Conservation (phyloP, 768 basidiomycete species). For the Saitozyma podzolica region DNA sequence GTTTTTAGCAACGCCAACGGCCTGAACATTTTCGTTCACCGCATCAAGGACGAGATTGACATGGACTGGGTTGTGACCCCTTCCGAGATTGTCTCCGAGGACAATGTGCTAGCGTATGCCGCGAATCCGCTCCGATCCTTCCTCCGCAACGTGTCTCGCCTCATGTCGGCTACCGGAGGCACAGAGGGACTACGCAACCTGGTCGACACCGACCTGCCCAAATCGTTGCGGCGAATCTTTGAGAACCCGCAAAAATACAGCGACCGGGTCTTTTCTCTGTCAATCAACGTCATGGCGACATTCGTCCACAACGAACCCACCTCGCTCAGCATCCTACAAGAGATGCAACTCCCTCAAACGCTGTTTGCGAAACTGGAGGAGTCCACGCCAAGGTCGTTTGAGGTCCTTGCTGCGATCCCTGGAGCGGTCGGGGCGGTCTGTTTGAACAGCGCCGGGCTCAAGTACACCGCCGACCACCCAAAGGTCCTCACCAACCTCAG, state of each 20-base stretch:
- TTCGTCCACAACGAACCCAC: slow-evolving; percentile 99
- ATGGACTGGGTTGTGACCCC: not conserved
- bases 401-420: slow-evolving; percentile 78
- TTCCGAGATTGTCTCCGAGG: not conserved
- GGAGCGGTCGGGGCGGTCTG: slow-evolving; percentile 96
- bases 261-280: slow-evolving; percentile 77
- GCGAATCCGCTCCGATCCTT: slow-evolving; percentile 74
- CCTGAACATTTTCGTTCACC: slow-evolving; percentile 76
- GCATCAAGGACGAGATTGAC: slow-evolving; percentile 66
- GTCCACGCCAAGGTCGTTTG: slow-evolving; percentile 81
- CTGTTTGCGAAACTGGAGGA: slow-evolving; percentile 84
- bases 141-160: slow-evolving; percentile 86
- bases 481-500: slow-evolving; percentile 83
- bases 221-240: slow-evolving; percentile 84
- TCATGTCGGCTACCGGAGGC: slow-evolving; percentile 95
- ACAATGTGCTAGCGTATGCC: not conserved
- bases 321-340: slow-evolving; percentile 87
- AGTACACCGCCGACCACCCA: slow-evolving; percentile 72
- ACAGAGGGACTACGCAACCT: slow-evolving; percentile 86
- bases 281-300: slow-evolving; percentile 91
- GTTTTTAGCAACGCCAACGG: slow-evolving; percentile 82
- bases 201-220: slow-evolving; percentile 82
- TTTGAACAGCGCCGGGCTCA: slow-evolving; percentile 84
- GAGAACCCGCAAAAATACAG: slow-evolving; percentile 81
- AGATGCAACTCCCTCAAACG: slow-evolving; percentile 79